A percentile compares a stretch with the other conserved stretches of the same genome.
These are phyloP conservation scores for Fusarium temperatum DNA, from an alignment of 2,329 filamentous ascomycete species.

Conservation along the genomic window DNA sequence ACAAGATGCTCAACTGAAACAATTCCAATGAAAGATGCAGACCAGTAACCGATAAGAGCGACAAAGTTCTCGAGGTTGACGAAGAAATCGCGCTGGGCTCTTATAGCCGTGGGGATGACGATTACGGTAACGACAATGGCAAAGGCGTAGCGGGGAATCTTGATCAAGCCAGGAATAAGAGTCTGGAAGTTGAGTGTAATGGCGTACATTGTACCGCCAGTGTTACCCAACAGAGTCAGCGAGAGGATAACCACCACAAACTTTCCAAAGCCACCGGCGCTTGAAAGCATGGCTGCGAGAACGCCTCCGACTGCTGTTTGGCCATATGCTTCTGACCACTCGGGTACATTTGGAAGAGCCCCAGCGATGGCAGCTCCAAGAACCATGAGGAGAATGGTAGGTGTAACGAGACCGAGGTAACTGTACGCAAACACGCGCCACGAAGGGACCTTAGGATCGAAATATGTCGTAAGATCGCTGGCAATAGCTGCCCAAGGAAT, in stretches of 20 bases:
- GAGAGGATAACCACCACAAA: constrained; percentile 69
- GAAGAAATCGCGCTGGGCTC: constrained; percentile 66
- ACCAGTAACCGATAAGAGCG: constrained; percentile 67
- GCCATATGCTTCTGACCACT: constrained; percentile 64
- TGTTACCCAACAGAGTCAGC: constrained; percentile 66
- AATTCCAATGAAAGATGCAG: constrained; percentile 62
- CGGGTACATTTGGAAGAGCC: constrained; percentile 61
- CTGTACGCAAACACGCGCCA: constrained; percentile 64
- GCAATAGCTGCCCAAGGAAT: constrained; percentile 68
- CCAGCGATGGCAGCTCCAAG: constrained; percentile 72
- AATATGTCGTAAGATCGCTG: constrained; percentile 69
- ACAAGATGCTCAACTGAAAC: constrained; percentile 58
- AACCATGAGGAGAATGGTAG: constrained; percentile 67
- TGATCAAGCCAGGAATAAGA: constrained; percentile 63
- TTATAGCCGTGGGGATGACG: constrained; percentile 67
- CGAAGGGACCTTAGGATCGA: constrained; percentile 63
- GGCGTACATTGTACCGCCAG: constrained; percentile 68
- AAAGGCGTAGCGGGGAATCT: constrained; percentile 66
- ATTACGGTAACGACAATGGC: constrained; percentile 66
- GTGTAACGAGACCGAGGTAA: constrained; percentile 63
- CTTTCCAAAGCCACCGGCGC: constrained; percentile 68
- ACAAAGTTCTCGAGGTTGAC: constrained; percentile 65
- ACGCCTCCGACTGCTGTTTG: constrained; percentile 65
- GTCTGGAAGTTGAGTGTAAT: constrained; percentile 73
- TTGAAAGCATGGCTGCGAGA: constrained; percentile 66